These are phyloP conservation scores for Exophiala sideris DNA, from an alignment of 2,329 filamentous ascomycete species.

Conservation along the genomic window DNA sequence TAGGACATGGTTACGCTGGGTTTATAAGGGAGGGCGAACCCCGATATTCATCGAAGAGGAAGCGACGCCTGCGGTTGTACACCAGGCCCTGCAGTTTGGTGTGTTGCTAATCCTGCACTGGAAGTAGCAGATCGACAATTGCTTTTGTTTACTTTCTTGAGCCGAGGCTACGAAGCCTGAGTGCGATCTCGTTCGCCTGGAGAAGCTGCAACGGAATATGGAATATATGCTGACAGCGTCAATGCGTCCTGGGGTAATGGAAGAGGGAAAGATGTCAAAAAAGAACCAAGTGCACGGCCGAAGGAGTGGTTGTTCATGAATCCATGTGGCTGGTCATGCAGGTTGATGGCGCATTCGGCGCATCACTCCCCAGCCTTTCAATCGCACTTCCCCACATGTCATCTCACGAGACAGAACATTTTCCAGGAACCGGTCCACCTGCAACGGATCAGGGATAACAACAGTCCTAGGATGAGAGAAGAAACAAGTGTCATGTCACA, in stretches of 20 bases:
- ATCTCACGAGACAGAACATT: conserved; percentile 8
- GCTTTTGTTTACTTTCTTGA: conserved; percentile 17
- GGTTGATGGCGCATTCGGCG: conserved; percentile 5
- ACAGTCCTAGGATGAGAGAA: too few species aligned
- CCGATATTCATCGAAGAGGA: background rate
- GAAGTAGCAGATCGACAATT: background rate
- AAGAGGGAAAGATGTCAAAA: background rate
- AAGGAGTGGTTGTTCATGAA: conserved; percentile 6
- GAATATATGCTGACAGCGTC: background rate
- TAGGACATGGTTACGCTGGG: conserved; percentile 19
- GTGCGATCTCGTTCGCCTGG: background rate
- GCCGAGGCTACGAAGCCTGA: conserved; percentile 8
- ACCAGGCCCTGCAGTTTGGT: background rate
- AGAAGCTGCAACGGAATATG: background rate
- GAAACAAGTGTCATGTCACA: too few species aligned
- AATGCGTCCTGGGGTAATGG: background rate
- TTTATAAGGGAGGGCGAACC: background rate
- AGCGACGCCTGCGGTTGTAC: too few species aligned
- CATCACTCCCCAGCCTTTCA: conserved; percentile 10
- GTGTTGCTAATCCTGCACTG: background rate
- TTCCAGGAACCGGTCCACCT: background rate
- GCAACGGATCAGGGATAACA: too few species aligned
- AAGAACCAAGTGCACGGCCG: background rate
- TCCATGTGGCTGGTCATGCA: conserved; percentile 12
- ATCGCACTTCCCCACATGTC: conserved; percentile 6